phyloP scores from a whole-genome alignment of 2,329 filamentous ascomycete genomes.

The Ascochyta koolunga region DNA sequence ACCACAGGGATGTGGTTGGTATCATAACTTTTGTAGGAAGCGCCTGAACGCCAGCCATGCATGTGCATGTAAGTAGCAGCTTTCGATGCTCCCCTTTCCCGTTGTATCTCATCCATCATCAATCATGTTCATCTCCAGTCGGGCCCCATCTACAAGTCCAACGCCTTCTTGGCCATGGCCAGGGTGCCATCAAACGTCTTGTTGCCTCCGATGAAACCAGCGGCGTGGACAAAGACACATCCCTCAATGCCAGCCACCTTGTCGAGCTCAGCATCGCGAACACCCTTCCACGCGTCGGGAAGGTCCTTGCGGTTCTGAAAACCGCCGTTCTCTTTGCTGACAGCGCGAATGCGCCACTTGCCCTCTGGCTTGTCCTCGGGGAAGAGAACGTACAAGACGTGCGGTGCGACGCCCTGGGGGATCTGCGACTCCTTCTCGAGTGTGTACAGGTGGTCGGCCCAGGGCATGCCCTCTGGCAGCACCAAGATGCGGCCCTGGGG shows the following conservation, averaged over 20 bases:
- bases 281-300: slow-evolving; percentile 89
- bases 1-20: slow-evolving; percentile 28
- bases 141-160: slow-evolving; percentile 50
- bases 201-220: slow-evolving; percentile 95
- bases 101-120: not conserved
- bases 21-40: slow-evolving; percentile 36
- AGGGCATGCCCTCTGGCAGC: slow-evolving; percentile 78
- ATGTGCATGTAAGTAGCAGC: slow-evolving; percentile 26
- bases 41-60: slow-evolving; percentile 41
- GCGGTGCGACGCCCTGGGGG: slow-evolving; percentile 53
- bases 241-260: slow-evolving; percentile 71
- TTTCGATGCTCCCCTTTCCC: slow-evolving; percentile 16
- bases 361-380: slow-evolving; percentile 76
- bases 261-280: slow-evolving; percentile 85
- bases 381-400: slow-evolving; percentile 87
- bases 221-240: slow-evolving; percentile 90
- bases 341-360: slow-evolving; percentile 94
- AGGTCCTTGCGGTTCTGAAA: slow-evolving; percentile 92
- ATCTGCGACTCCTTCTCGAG: slow-evolving; percentile 68
- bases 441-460: slow-evolving; percentile 94
- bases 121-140: not conserved
- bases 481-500: slow-evolving; percentile 80
- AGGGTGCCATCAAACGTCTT: slow-evolving; percentile 87
- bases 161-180: slow-evolving; percentile 81
- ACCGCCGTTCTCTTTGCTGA: slow-evolving; percentile 82